These are phyloP conservation scores for Umbellularia californica DNA, from an alignment of 164 flowering plant species.

Conservation along the genomic window DNA sequence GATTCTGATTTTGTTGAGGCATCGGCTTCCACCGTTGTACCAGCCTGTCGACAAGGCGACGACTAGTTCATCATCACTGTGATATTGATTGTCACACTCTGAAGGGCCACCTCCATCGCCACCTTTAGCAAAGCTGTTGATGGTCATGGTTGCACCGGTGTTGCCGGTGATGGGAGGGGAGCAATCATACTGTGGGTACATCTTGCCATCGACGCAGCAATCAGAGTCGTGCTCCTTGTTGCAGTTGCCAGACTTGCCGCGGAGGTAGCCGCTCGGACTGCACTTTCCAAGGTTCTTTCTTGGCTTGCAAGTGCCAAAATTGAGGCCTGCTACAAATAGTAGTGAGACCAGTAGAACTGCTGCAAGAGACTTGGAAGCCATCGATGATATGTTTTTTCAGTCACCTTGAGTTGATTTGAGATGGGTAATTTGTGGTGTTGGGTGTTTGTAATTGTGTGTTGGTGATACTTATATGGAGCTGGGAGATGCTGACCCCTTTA, in stretches of 20 bases:
- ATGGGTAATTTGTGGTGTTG: neutral
- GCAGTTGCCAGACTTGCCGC: conserved; percentile 1
- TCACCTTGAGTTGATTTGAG: neutral
- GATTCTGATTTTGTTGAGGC: conserved; percentile 1
- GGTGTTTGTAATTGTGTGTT: neutral
- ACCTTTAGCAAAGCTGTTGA: conserved; percentile 11
- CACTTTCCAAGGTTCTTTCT: neutral
- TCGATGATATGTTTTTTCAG: neutral
- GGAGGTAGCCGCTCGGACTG: conserved; percentile 2
- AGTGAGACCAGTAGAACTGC: neutral
- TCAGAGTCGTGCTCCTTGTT: neutral
- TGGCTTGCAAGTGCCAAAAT: neutral
- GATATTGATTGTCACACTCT: conserved; percentile 14
- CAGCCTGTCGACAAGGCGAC: conserved; percentile 11
- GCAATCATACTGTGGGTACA: conserved; percentile 3
- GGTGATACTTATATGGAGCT: neutral
- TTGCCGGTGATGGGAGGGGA: conserved; percentile 9
- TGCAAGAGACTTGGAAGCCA: neutral
- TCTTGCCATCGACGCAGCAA: neutral
- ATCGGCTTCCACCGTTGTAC: conserved; percentile 9
- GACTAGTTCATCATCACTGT: neutral
- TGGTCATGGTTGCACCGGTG: conserved; percentile 2
- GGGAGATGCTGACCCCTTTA: neutral
- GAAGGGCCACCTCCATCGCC: conserved; percentile 15
- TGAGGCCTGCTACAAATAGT: neutral